These are phyloP conservation scores for Globisporangium emineosum DNA, from an alignment of 352 stramenopile genomes.

Conservation along the genomic window DNA sequence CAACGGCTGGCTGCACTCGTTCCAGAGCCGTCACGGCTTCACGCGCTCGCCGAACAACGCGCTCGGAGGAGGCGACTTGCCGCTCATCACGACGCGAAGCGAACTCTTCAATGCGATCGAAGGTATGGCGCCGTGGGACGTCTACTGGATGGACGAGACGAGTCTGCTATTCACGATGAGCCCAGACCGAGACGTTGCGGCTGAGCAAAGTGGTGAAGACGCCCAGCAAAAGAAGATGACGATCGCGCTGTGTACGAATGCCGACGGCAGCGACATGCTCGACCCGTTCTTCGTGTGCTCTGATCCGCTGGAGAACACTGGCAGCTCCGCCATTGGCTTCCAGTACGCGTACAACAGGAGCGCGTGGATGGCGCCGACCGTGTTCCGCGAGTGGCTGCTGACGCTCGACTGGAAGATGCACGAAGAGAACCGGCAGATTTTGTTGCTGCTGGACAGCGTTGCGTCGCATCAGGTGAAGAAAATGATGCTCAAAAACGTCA, in stretches of 20 bases:
- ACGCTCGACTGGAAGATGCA: slow-evolving; percentile 79
- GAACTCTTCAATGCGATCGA: slow-evolving; percentile 47
- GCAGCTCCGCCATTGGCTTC: slow-evolving; percentile 23
- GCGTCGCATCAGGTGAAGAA: slow-evolving; percentile 58
- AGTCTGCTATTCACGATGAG: slow-evolving; percentile 46
- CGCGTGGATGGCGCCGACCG: slow-evolving; percentile 65
- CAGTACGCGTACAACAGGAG: slow-evolving; percentile 72
- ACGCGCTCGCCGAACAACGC: slow-evolving; percentile 28
- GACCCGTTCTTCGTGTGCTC: slow-evolving; percentile 68
- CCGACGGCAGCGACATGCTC: slow-evolving; percentile 61
- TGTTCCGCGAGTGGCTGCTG: slow-evolving; percentile 77
- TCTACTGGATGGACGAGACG: slow-evolving; percentile 80
- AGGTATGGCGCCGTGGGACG: slow-evolving; percentile 45
- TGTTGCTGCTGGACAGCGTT: slow-evolving; percentile 63
- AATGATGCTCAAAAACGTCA: slow-evolving; percentile 59
- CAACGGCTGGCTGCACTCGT: slow-evolving; percentile 87
- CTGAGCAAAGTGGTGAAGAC: neutral
- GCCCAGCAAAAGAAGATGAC: slow-evolving; percentile 38
- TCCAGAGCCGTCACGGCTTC: slow-evolving; percentile 73
- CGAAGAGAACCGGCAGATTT: slow-evolving; percentile 60
- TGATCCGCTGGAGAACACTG: slow-evolving; percentile 23
- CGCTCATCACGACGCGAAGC: slow-evolving; percentile 41
- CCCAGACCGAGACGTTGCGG: slow-evolving; percentile 26
- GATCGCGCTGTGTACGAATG: slow-evolving; percentile 60
- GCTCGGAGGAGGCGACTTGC: slow-evolving; percentile 25